Evolutionary conservation across 148 eudicot genomes (phyloP), one percentile per base, ranked within the genome.

Genomic region (Vaccinium myrtillus): DNA sequence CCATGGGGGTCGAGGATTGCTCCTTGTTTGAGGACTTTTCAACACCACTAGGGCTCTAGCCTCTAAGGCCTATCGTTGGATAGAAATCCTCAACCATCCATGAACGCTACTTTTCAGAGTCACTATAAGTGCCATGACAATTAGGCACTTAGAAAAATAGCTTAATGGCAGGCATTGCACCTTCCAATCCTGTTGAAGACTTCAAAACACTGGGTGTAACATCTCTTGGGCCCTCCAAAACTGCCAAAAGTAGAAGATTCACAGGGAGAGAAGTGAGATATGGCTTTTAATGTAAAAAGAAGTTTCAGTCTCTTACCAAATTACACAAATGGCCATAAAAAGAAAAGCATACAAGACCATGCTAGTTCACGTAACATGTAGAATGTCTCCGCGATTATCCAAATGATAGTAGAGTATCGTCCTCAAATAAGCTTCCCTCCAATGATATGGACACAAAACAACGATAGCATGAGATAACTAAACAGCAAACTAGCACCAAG

Each of bases 141-240:
- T 71, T 19, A 9, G 53, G 78, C 39, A 15, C 23, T 39, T 32
- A 23, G 48, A 49, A 59, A 49, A 39, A 63, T 13, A 78, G 73
- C 3, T 67, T 67, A 16, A 30, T 8, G 65, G 18, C 39, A 51
- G 48, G 71, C 63, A 73, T 56, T 53, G 32, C 75, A 93, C 99
- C 98, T 92, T 96, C 96, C 87, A 94, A 89, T 78, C 99, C 97
- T 81, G 98, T 95, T 82, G 95, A 92, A 88, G 98, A 90, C 87
- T 88, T 90, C 84, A 96, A 84, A 77, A 93, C 74, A 21, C 83
- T 84, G 7, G 98, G 99, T 75, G 99, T 94, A 77, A 94, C 95
- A 69, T 94, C 93, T 84, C 96, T 91, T 49, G 95, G 90, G 50
- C 75, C 85, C 55, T 86, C 85, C 77, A 86, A 55, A 81, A 86